Evolutionary conservation across 2,329 filamentous ascomycete species (phyloP), one percentile per base, ranked within the genome.

Genomic region (Boeremia exigua): DNA sequence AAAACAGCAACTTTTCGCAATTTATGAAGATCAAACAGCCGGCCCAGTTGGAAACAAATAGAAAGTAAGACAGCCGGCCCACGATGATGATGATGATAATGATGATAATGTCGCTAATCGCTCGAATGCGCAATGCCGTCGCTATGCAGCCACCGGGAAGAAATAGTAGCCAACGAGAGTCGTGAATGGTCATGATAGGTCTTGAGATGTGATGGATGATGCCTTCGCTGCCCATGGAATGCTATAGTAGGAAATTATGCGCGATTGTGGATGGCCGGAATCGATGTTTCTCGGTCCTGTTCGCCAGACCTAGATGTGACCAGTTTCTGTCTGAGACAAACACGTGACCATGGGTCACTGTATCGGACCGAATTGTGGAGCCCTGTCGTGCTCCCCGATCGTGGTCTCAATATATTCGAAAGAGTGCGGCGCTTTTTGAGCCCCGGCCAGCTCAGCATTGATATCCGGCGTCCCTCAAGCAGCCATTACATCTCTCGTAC

Each of bases 401-500:
- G 15, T 42, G 29, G 36, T 29, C 27, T 25, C 37, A 32, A 15
- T 10, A 8, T 32, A 30, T 6, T 43, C 17, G 25, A 25, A 28
- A 4, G 27, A 30, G 23, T 14, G 27, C 38, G 33, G 25, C n/a
- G 32, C 25, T 19, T 45, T 27, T 44, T 15, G 11, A 25, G 25
- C 9, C 14, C 37, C 33, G 15, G 30, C 37, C 39, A 48, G 47
- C 37, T 47, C 48, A 70, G 48, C 59, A 68, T 27, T 59, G 59
- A 57, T 73, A 80, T 17, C 77, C 77, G n/a, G 68, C 73, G 52
- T 79, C 78, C 12, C 71, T 70, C 49, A 80, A 64, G 60, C 78
- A 80, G 45, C 59, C 69, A 7, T 62, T 73, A 65, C 78, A 80
- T n/a, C 77, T 67, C 25, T 78, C 77, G 54, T 80, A 79, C 15